phyloP scores from a whole-genome alignment of 331 rosid species.

The Dryas integrifolia region DNA sequence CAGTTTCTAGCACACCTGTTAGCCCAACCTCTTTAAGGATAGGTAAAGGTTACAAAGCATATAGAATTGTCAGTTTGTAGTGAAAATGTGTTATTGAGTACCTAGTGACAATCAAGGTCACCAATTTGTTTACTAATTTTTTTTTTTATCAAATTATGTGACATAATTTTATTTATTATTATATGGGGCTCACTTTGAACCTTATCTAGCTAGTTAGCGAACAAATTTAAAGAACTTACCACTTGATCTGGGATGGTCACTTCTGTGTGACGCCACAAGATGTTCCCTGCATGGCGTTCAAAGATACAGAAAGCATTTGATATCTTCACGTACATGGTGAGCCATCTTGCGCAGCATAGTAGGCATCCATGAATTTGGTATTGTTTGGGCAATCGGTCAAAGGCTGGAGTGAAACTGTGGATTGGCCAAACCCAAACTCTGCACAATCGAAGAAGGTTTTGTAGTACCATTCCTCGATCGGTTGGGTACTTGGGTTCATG shows the following conservation, averaged over 20 bases:
- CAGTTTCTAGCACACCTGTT: slow-evolving; percentile 49
- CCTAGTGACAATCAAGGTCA: too few relatives aligned
- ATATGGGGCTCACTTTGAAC: too few relatives aligned
- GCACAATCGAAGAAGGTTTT: slow-evolving; percentile 50
- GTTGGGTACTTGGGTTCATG: slow-evolving; percentile 42
- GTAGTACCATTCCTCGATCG: slow-evolving; percentile 53
- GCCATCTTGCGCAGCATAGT: slow-evolving; percentile 41
- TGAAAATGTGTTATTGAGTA: too few relatives aligned
- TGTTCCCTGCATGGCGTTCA: slow-evolving; percentile 40
- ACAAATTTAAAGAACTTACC: slow-evolving; percentile 8
- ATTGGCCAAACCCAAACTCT: slow-evolving; percentile 54
- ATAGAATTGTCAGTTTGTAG: too few relatives aligned
- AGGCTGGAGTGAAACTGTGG: slow-evolving; percentile 34
- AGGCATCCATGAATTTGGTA: slow-evolving; percentile 54
- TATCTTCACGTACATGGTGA: slow-evolving; percentile 30
- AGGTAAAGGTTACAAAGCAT: not conserved
- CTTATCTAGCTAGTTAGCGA: too few relatives aligned
- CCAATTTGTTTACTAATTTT: too few relatives aligned
- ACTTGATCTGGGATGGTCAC: slow-evolving; percentile 25
- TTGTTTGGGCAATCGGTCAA: slow-evolving; percentile 52
- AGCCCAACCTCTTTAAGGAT: slow-evolving; percentile 31
- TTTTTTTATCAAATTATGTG: too few relatives aligned
- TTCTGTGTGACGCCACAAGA: slow-evolving; percentile 62
- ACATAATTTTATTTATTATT: too few relatives aligned
- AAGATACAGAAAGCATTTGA: slow-evolving; percentile 48